A percentile compares a stretch with the other conserved stretches of the same genome.
These are phyloP conservation scores for Cardamine chenopodiifolia DNA, from an alignment of 345 rosid species.

Conservation along the genomic window DNA sequence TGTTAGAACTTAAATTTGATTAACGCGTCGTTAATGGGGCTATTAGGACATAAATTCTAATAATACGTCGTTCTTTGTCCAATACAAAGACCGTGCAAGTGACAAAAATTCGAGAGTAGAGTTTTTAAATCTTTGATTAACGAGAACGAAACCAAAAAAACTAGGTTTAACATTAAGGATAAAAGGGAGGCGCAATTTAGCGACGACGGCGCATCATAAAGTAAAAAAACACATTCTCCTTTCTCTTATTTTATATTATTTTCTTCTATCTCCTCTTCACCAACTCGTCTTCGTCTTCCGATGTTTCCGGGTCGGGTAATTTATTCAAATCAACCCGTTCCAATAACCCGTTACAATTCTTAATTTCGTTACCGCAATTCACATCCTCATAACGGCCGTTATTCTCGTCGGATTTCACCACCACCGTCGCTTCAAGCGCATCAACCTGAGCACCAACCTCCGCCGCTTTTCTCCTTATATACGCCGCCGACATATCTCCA, in stretches of 20 bases:
- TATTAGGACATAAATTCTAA: neutral
- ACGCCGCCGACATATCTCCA: slow-evolving; percentile 75
- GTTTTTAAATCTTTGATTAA: neutral
- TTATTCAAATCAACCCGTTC: slow-evolving; percentile 90
- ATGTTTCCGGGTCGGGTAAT: slow-evolving; percentile 87
- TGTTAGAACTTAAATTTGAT: too few relatives aligned
- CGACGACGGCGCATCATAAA: slow-evolving; percentile 18
- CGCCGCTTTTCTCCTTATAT: slow-evolving; percentile 82
- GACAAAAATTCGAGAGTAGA: neutral
- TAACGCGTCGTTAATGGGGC: neutral
- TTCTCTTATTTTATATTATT: neutral
- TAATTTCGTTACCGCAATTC: slow-evolving; percentile 1
- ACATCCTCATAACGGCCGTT: neutral
- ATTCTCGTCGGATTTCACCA: slow-evolving; percentile 11
- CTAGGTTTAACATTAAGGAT: neutral
- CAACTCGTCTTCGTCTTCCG: slow-evolving; percentile 52
- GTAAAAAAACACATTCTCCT: slow-evolving; percentile 24
- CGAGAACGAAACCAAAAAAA: neutral
- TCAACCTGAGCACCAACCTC: slow-evolving; percentile 96
- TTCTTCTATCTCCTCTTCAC: slow-evolving; percentile 34
- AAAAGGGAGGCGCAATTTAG: slow-evolving; percentile 12
- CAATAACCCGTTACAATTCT: slow-evolving; percentile 44
- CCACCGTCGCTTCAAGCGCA: slow-evolving; percentile 60
- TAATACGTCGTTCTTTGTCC: neutral
- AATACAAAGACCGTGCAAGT: neutral